A percentile compares a stretch with the other conserved stretches of the same genome.
Conservation (phyloP, 352 stramenopile species). For the Pythium brachiatum region DNA sequence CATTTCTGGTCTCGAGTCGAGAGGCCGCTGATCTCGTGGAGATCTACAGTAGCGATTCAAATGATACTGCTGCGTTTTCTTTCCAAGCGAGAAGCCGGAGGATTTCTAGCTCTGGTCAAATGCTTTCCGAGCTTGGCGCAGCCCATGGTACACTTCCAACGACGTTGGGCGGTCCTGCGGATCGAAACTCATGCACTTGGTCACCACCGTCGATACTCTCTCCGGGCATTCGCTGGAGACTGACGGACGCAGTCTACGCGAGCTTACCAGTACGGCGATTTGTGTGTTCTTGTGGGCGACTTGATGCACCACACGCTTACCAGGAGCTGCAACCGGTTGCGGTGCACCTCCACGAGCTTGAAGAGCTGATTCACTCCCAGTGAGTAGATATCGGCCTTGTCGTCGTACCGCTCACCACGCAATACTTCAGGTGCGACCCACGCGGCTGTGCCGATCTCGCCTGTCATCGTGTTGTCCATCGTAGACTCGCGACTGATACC, state of each 20-base stretch:
- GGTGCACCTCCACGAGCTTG: not conserved
- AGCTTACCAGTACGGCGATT: conserved; percentile 2
- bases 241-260: not conserved
- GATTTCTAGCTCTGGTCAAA: not conserved
- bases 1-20: too few species aligned
- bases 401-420: not conserved
- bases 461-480: not conserved
- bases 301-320: not conserved
- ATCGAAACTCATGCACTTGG: not conserved
- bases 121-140: not conserved
- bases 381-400: not conserved
- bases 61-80: too few species aligned
- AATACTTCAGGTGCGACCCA: not conserved
- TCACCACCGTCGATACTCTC: not conserved
- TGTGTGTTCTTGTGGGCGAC: not conserved
- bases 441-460: not conserved
- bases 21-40: too few species aligned
- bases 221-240: not conserved
- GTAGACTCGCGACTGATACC: conserved; percentile 5
- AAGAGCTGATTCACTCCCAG: not conserved
- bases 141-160: not conserved
- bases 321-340: not conserved
- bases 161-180: not conserved
- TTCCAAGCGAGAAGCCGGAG: too few species aligned
- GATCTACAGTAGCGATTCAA: too few species aligned